phyloP scores from a whole-genome alignment of 805 yeast species.

The Wickerhamomyces strasburgensis region DNA sequence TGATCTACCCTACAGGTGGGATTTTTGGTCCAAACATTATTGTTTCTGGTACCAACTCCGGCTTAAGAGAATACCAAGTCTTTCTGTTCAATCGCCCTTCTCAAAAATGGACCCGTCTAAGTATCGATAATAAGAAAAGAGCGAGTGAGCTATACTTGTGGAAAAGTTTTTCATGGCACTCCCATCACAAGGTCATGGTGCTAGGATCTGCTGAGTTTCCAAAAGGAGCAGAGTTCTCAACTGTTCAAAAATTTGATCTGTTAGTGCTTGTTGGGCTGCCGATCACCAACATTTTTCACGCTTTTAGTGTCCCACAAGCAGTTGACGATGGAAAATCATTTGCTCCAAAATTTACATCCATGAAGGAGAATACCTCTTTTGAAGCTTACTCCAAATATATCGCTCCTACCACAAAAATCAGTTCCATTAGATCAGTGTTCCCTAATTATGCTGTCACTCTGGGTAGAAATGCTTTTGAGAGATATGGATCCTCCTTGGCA shows the following conservation, averaged over 20 bases:
- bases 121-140: constrained; percentile 42
- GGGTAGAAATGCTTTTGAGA: constrained; percentile 69
- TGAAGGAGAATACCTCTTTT: constrained; percentile 32
- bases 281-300: constrained; percentile 40
- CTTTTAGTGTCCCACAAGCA: constrained; percentile 2
- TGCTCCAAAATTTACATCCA: constrained; percentile 3
- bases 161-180: constrained; percentile 69
- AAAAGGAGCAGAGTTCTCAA: constrained; percentile 23
- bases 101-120: constrained; percentile 60
- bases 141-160: constrained; percentile 49
- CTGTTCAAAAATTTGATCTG: constrained; percentile 39
- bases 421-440: constrained; percentile 63
- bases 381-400: constrained; percentile 71
- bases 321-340: constrained; percentile 16
- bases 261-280: constrained; percentile 51
- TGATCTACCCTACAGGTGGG: constrained; percentile 56
- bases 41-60: constrained; percentile 52
- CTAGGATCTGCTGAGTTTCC: constrained; percentile 39
- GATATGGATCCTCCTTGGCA: constrained; percentile 56
- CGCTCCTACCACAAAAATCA: constrained; percentile 64
- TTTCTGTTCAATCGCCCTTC: constrained; percentile 49
- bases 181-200: constrained; percentile 67
- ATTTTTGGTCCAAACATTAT: constrained; percentile 63
- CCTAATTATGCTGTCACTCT: constrained; percentile 75
- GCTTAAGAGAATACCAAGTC: constrained; percentile 39